phyloP scores from a whole-genome alignment of 148 eudicot species.

The Vaccinium myrtillus region DNA sequence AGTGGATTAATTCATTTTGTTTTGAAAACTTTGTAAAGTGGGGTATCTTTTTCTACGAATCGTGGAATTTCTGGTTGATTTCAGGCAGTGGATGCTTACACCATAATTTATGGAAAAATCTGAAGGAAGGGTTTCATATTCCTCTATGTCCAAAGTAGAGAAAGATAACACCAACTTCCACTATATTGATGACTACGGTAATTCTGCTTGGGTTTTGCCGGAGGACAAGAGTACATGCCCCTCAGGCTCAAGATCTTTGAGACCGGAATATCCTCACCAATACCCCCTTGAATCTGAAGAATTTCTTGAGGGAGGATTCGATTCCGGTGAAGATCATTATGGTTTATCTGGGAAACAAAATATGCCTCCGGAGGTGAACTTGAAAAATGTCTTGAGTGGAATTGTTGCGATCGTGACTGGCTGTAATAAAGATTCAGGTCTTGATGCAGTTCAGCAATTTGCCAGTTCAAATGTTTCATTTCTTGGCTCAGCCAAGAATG shows the following conservation, averaged over 20 bases:
- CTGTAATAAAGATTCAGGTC: conserved; percentile 46
- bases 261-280: conserved; percentile 40
- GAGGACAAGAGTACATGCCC: conserved; percentile 29
- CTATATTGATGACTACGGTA: conserved; percentile 54
- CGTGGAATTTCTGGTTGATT: conserved; percentile 15
- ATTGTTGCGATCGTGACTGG: conserved; percentile 83
- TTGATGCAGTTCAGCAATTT: conserved; percentile 29
- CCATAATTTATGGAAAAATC: conserved; percentile 47
- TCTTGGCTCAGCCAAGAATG: conserved; percentile 79
- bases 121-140: conserved; percentile 56
- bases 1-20: not conserved
- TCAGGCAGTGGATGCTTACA: conserved; percentile 9
- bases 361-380: conserved; percentile 74
- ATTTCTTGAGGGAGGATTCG: conserved; percentile 55
- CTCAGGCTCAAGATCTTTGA: conserved; percentile 30
- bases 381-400: conserved; percentile 83
- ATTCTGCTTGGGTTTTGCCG: conserved; percentile 50
- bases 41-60: not conserved
- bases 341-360: conserved; percentile 26
- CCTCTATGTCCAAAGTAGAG: conserved; percentile 59
- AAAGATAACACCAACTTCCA: conserved; percentile 44
- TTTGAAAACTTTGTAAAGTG: not conserved
- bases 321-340: conserved; percentile 54
- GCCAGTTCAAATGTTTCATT: conserved; percentile 75
- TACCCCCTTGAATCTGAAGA: conserved; percentile 58